These are phyloP conservation scores for Saraca asoca DNA, from an alignment of 331 rosid genomes.

Conservation along the genomic window DNA sequence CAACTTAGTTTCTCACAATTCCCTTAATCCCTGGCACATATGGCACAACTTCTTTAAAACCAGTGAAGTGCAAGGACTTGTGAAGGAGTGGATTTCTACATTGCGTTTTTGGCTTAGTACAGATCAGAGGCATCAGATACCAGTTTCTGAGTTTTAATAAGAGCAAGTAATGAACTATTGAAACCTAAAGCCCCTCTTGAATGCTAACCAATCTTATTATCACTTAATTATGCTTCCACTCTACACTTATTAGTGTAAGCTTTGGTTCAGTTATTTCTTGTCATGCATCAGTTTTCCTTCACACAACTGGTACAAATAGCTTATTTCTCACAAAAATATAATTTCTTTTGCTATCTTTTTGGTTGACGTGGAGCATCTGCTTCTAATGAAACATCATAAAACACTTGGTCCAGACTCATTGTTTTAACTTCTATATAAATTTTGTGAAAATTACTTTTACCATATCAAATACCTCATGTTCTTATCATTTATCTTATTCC, in stretches of 20 bases:
- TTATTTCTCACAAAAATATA: background rate
- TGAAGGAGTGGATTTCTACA: background rate
- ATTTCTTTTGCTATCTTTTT: background rate
- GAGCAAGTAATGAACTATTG: slow-evolving; percentile 1
- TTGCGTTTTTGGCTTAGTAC: slow-evolving; percentile 17
- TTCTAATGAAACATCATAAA: background rate
- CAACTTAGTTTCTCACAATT: too few species aligned
- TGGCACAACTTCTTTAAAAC: too few species aligned
- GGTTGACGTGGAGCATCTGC: slow-evolving; percentile 13
- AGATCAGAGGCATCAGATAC: slow-evolving; percentile 1
- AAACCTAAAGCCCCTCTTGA: background rate
- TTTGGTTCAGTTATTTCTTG: slow-evolving; percentile 17
- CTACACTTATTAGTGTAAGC: background rate
- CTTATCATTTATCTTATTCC: slow-evolving; percentile 17
- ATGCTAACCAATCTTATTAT: background rate
- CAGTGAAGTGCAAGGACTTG: too few species aligned
- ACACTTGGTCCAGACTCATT: background rate
- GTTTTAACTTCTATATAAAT: too few species aligned
- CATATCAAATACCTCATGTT: background rate
- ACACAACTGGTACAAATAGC: background rate
- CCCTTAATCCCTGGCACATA: too few species aligned
- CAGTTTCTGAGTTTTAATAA: slow-evolving; percentile 19
- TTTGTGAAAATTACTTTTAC: too few species aligned
- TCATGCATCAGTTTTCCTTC: slow-evolving; percentile 2
- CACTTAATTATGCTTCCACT: background rate